Base-by-base conservation (phyloP, 83 land plant genomes). In the Thuja plicata region DNA sequence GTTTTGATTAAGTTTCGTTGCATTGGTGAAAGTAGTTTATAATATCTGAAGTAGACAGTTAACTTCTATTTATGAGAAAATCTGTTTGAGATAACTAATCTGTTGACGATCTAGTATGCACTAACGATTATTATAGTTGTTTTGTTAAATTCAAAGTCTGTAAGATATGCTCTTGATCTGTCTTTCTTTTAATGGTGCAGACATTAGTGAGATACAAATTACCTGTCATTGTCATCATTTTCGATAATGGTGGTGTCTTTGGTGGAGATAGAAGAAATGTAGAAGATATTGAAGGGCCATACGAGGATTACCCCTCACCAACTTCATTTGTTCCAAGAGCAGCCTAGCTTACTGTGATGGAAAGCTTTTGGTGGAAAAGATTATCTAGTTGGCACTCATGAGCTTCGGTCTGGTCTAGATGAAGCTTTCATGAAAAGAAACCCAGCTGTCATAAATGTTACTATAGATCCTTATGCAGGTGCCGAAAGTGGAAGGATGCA, bases 341-440 rank as follows among this genome's bases (percentile, higher is more conserved):
- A 40, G 96, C 91, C 10, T 98, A 98, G 87, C 98, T 97, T 87
- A 91, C 87, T 21, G 73, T 98, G 11, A 96, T 98, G 76, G 98
- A n/a, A 96, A 91, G 99, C 99, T 41, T 98, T 97, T 88, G 99
- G 99, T 45, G 99, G 99, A 11, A 97, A 96, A 88, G 99, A 99
- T 9, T 98, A 97, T 91, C 90, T 95, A 70, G 99, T 90, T 41
- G 91, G 88, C 60, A 95, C n/a, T 55, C 90, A 93, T 48, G 97
- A 96, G 88, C 95, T 98, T 30, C 91, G 94, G 74, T 88, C 96
- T 81, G 98, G 98, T 24, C 89, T 98, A 16, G 54, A 90, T 32
- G 96, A 96, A 90, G 89, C 98, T 11, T 98, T 98, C 86, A 78
- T 92, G 13, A 93, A 94, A 8, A 76, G 93, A 71, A 92, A 95